Evolutionary conservation across 148 eudicot genomes (phyloP).

Genomic region (Rhododendron vialii): DNA sequence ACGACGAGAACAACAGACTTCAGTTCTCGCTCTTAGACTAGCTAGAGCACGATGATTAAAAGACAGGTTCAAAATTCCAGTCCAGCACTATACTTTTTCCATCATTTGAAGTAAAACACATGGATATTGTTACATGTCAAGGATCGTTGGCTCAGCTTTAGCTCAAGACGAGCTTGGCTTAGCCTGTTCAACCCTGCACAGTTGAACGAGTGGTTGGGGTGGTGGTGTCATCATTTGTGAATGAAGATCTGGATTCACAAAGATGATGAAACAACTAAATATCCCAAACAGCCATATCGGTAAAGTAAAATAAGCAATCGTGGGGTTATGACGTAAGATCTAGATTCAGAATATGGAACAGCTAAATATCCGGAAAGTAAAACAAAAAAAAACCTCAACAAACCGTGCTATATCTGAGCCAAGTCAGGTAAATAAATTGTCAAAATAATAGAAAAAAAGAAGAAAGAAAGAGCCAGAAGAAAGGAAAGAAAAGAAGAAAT

Average conservation of each 20-base stretch:
- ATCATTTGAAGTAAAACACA: background rate
- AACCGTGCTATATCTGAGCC: background rate
- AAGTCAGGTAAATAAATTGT: too few relatives aligned
- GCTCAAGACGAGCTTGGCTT: background rate
- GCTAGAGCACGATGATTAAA: background rate
- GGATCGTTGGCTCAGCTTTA: background rate
- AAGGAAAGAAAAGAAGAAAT: background rate
- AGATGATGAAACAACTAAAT: background rate
- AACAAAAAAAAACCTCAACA: too few relatives aligned
- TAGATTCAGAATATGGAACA: background rate
- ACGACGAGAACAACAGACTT: background rate
- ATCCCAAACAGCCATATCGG: background rate
- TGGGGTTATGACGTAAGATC: background rate
- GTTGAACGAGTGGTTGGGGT: background rate
- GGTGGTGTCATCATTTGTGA: background rate
- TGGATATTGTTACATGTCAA: background rate
- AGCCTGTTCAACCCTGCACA: background rate
- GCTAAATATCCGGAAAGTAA: too few relatives aligned
- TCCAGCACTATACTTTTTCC: background rate
- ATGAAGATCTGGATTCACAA: background rate
- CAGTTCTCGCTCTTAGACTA: background rate
- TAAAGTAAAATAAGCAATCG: too few relatives aligned
- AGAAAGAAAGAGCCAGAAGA: background rate
- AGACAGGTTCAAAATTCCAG: background rate
- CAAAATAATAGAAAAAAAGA: background rate